Base-by-base conservation (phyloP, 176 grass and related monocot genomes). In the Zizania latifolia region DNA sequence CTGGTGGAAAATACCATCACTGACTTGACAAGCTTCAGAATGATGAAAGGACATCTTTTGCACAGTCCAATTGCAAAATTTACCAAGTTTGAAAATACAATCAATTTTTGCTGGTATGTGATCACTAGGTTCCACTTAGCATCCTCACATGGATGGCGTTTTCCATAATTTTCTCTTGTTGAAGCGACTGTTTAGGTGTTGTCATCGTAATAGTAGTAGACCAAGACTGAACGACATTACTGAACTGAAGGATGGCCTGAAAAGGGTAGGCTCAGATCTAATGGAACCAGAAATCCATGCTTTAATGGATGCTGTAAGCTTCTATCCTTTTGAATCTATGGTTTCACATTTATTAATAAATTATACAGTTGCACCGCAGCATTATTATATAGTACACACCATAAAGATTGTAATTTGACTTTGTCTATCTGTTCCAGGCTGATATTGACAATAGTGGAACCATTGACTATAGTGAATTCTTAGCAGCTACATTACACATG, bases 251-350 rank as follows among this genome's bases (percentile, higher is more conserved):
- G 58, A 87, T 45, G 94, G 94, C 19, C 69, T 97, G 70, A 97
- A 80, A 91, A 92, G 83, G 66, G 94, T 97, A 51, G 90, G 94
- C 15, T 93, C 94, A 4, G 90, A 97, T 85, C 71, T 97, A 68
- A 97, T 93, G 90, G 94, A 97, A 75, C 86, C 82, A 87, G 94
- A 97, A 85, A 93, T 97, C 63, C 69, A 97, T 65, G 78, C 86
- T 55, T 83, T 97, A 29, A 97, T 97, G 94, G 90, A 97, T 72
- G 94, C 94, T 6, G 94, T 89, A 87, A 80, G 90, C 51, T 57
- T 77, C 55, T 38, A 54, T 48, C 55, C 27, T 57, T 30, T 30
- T 28, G 22, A 48, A 37, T 38, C 5, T 43, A 29, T 67, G 58
- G 14, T 38, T 45, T 23, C 33, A 81, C 31, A n/a, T 27, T 64